These are phyloP conservation scores for Fusarium sp. DNA, from an alignment of 2,329 filamentous ascomycete species.

Conservation along the genomic window DNA sequence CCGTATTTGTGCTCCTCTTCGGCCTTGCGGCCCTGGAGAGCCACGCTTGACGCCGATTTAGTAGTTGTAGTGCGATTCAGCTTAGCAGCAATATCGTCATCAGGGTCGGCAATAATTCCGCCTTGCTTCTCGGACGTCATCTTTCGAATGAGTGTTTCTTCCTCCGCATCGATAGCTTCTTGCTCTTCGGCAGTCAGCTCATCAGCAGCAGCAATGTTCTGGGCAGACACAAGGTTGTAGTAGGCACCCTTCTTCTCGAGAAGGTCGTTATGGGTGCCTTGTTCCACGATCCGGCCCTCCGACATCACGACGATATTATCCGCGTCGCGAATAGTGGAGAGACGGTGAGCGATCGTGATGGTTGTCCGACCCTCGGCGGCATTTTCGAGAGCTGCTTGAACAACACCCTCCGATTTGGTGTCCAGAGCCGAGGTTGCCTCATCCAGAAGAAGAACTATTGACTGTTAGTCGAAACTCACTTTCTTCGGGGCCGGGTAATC, in stretches of 20 bases:
- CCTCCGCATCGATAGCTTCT: conserved; percentile 64
- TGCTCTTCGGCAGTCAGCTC: conserved; percentile 68
- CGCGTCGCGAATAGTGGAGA: conserved; percentile 94
- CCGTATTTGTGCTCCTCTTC: conserved; percentile 74
- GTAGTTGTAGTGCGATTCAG: conserved; percentile 69
- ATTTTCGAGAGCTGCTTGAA: conserved; percentile 91
- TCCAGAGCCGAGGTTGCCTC: conserved; percentile 96
- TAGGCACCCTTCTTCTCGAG: conserved; percentile 82
- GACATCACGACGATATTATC: conserved; percentile 98
- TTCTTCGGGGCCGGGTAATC: conserved; percentile 34
- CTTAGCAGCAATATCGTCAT: conserved; percentile 73
- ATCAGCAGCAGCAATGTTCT: conserved; percentile 80
- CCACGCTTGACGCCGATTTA: conserved; percentile 78
- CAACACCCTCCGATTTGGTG: conserved; percentile 93
- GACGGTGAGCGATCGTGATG: conserved; percentile 94
- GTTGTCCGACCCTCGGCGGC: conserved; percentile 91
- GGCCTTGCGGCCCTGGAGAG: conserved; percentile 70
- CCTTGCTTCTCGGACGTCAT: conserved; percentile 59
- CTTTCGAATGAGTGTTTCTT: conserved; percentile 67
- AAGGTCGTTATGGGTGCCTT: conserved; percentile 88
- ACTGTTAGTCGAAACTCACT: conserved; percentile 17
- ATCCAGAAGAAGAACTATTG: conserved; percentile 84
- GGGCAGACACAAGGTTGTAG: conserved; percentile 87
- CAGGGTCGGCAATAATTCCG: conserved; percentile 68
- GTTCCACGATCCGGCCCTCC: conserved; percentile 88